Evolutionary conservation across 371 early-diverging fungal genomes (phyloP), one percentile per base, ranked within the genome.

Genomic region (Mucor saturninus): DNA sequence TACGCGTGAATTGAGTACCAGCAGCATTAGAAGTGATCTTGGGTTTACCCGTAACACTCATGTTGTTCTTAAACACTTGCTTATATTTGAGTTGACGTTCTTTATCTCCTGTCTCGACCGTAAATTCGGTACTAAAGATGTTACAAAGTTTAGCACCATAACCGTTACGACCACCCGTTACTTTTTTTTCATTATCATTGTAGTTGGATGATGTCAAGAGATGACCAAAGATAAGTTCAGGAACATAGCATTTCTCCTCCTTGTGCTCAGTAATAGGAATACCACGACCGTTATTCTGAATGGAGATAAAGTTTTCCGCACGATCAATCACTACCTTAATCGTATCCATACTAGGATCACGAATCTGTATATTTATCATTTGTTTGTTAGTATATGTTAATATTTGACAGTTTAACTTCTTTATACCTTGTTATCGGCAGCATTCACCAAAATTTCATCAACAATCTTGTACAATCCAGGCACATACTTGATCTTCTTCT

Each of bases 111-210:
- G 99, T 99, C 79, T 99, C 99, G 9, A 99, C 95, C 37, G 86
- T 89, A 75, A 99, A 99, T 81, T 96, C 93, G 4, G 85, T 93
- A 68, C 94, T 94, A 69, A 99, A 99, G 54, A 99, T 99, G 71
- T 99, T 99, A 82, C 99, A 98, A 11, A 99, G 88, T 75, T 99
- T 99, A 40, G 99, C 99, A 59, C 99, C 99, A 74, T 96, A 99
- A 50, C 99, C 99, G 77, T 99, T 99, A 51, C 99, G 85, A 32
- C 99, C 99, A 71, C 99, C 99, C 6, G 97, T 96, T 21, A 97
- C 92, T 74, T 99, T 99, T 76, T 99, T 95, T 73, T 99, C 95
- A 29, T 88, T 78, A 75, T 99, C 99, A 75, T 99, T 91, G 76
- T 99, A 99, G 85, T 99, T 99, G 59, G 97, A 96, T 21, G 97